These are phyloP conservation scores for Colletotrichum spaethianum DNA, from an alignment of 2,329 filamentous ascomycete species.

Conservation along the genomic window DNA sequence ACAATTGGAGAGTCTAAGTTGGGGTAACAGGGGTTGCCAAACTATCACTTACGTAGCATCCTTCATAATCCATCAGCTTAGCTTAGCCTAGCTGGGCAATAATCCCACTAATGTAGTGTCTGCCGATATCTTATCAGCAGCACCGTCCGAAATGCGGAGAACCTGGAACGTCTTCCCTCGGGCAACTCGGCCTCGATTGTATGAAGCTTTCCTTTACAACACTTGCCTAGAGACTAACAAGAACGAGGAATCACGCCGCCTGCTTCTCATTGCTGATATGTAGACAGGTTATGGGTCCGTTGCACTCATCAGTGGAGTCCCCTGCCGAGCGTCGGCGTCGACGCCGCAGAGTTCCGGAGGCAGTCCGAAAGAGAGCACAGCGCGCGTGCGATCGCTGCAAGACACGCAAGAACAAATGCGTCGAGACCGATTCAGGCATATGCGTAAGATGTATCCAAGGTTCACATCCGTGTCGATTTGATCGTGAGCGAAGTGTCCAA, in stretches of 20 bases:
- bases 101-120: too few relatives aligned
- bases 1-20: too few relatives aligned
- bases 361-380: constrained; percentile 51
- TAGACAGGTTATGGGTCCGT: background rate
- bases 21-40: too few relatives aligned
- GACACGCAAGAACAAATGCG: constrained; percentile 52
- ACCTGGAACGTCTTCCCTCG: background rate
- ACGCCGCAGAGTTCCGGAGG: constrained; percentile 50
- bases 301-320: constrained; percentile 24
- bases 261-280: background rate
- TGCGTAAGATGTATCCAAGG: constrained; percentile 49
- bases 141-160: constrained; percentile 2
- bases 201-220: background rate
- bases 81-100: too few relatives aligned
- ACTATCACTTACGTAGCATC: too few relatives aligned
- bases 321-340: constrained; percentile 28
- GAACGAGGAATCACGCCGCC: background rate
- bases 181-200: background rate
- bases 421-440: constrained; percentile 45
- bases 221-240: too few relatives aligned
- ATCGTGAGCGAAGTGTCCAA: constrained; percentile 16
- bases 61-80: too few relatives aligned
- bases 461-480: constrained; percentile 44
- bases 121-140: background rate
- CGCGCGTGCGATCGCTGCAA: constrained; percentile 54